Base-by-base conservation (phyloP, 768 basidiomycete species). In the Rhizopogon salebrosus region DNA sequence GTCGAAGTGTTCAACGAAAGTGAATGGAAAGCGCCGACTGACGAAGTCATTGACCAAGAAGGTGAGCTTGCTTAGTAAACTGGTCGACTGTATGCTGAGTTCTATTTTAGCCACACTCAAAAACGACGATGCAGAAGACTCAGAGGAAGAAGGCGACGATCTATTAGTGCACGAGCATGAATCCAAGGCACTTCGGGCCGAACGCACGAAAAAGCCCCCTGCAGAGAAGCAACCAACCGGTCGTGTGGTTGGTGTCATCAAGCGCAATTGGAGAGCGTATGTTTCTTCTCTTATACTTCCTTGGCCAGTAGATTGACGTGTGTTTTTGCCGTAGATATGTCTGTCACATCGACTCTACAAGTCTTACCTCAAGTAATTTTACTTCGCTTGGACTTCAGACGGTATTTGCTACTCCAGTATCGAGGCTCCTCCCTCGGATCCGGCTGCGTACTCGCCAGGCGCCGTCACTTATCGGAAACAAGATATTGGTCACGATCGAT, bases 401-500 rank as follows among this genome's bases (percentile, higher is more conserved):
- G 1, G 89, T 98, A 26, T 94, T 98, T 65, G 95, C 94, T 1
- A 92, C 90, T 2, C 95, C 97, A 0, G 87, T 95, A 36, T 95
- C 94, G 10, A 82, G 91, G 7, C 78, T 90, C 11, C 83, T 98
- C 48, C 97, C 97, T 1, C 89, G 94, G 41, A 98, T 98, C 61
- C 86, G 95, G 24, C 76, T 99, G 38, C 85, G 94, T 34, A 99
- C 97, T 0, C 88, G 97, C 6, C 97, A 99, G 74, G 95, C 94
- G 1, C 89, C 93, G 0, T 69, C 80, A 2, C 83, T 99, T 14
- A 69, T 97, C 16, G 83, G 85, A 35, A 95, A 99, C 67, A 98
- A 99, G 67, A 95, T 99, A 58, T 82, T 99, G 23, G 92, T 98
- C 39, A 87, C 91, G 2, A 92, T 98, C 60, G 97, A 99, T 64